A percentile compares a stretch with the other conserved stretches of the same genome.
Conservation (phyloP, 202 grass and related monocot genomes). For the Panicum hallii region DNA sequence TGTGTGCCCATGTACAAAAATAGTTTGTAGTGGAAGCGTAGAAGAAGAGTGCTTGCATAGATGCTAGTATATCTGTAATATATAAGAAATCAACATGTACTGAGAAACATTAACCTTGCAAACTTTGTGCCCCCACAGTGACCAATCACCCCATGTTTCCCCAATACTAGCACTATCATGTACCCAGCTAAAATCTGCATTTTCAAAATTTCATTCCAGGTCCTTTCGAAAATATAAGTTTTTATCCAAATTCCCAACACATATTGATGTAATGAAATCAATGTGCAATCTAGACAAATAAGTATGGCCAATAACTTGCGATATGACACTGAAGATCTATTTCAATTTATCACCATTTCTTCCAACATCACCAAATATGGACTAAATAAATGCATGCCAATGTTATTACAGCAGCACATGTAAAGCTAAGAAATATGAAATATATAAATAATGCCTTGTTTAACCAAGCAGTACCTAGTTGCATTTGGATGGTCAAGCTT, state of each 20-base stretch:
- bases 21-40: no score
- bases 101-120: conserved; percentile 1
- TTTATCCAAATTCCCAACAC: not conserved
- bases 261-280: not conserved
- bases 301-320: not conserved
- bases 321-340: not conserved
- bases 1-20: no score
- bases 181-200: not conserved
- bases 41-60: no score
- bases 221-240: not conserved
- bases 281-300: conserved; percentile 2
- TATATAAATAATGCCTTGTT: not conserved
- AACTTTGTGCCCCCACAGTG: not conserved
- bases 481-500: conserved; percentile 98
- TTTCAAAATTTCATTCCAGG: not conserved
- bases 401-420: not conserved
- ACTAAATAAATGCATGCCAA: not conserved
- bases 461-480: conserved; percentile 63
- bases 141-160: not conserved
- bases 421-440: not conserved
- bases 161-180: not conserved
- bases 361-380: not conserved
- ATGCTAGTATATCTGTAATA: no score
- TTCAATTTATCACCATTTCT: not conserved
- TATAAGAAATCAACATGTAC: no score